Evolutionary conservation across 164 flowering plant species (phyloP).

Genomic region (Nymphaea colorata): DNA sequence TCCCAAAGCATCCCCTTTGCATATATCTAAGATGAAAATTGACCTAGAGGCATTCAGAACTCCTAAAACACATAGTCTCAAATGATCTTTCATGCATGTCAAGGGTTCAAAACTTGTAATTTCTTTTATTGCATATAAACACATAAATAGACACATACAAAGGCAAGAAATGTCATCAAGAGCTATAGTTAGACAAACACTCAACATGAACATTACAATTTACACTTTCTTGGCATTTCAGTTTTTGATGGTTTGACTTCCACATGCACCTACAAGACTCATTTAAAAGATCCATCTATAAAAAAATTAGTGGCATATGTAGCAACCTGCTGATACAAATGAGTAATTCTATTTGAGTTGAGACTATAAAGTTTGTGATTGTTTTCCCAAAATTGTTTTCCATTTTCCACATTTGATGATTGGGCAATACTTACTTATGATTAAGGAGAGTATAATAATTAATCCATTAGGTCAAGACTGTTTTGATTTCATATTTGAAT

Average conservation of each 20-base stretch:
- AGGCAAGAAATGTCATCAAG: neutral
- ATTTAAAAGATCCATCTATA: neutral
- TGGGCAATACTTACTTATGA: neutral
- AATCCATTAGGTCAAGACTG: neutral
- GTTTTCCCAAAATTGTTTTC: no score
- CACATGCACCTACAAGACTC: neutral
- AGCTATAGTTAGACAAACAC: neutral
- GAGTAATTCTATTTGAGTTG: no score
- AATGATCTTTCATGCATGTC: neutral
- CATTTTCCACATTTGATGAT: neutral
- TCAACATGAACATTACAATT: neutral
- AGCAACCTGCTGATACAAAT: neutral
- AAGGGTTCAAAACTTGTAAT: neutral
- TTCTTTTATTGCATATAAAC: neutral
- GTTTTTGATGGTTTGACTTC: neutral
- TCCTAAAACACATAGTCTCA: neutral
- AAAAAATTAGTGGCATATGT: no score
- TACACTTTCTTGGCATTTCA: neutral
- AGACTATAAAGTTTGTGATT: no score
- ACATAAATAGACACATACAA: neutral
- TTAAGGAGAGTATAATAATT: neutral
- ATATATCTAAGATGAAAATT: conserved; percentile 20
- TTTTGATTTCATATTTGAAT: no score
- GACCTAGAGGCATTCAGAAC: conserved; percentile 9
- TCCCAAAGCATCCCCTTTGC: conserved; percentile 24